Percentiles rank a stretch among this genome's conserved stretches.
phyloP scores from a whole-genome alignment of 2,329 filamentous ascomycete genomes.

The Ophiocordyceps camponoti-leonardi region DNA sequence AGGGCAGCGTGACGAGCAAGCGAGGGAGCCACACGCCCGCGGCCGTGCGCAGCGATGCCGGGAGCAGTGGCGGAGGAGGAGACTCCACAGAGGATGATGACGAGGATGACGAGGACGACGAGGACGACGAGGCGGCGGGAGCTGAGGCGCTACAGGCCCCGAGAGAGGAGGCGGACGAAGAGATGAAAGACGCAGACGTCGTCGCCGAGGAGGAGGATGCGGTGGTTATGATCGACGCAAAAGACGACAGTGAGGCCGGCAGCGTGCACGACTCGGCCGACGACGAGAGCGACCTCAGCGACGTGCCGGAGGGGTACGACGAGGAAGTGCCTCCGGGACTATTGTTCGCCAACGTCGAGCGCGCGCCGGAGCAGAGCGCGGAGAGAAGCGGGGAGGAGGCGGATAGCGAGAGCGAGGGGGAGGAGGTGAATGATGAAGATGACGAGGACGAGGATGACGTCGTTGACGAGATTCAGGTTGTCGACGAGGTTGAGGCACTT shows the following conservation, averaged over 20 bases:
- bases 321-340: slow-evolving; percentile 36
- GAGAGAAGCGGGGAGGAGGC: slow-evolving; percentile 18
- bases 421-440: slow-evolving; percentile 8
- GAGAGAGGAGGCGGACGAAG: slow-evolving; percentile 21
- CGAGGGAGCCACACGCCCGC: slow-evolving; percentile 23
- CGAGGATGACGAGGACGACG: slow-evolving; percentile 11
- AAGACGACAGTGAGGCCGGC: slow-evolving; percentile 19
- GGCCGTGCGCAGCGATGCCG: slow-evolving; percentile 16
- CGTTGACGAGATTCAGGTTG: slow-evolving; percentile 3
- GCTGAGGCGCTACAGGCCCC: not conserved
- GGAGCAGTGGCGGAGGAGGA: slow-evolving; percentile 22
- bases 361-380: slow-evolving; percentile 8
- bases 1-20: slow-evolving; percentile 36
- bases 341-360: slow-evolving; percentile 31
- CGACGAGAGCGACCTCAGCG: slow-evolving; percentile 53
- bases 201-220: slow-evolving; percentile 11
- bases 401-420: slow-evolving; percentile 17
- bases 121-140: not conserved
- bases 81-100: slow-evolving; percentile 26
- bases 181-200: slow-evolving; percentile 25
- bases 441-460: slow-evolving; percentile 6
- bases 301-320: slow-evolving; percentile 41
- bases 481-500: slow-evolving; percentile 2
- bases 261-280: slow-evolving; percentile 50
- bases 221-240: slow-evolving; percentile 11